Base-by-base conservation (phyloP, 108 stramenopile species). In the Pseudonitzschia delicatissima region DNA sequence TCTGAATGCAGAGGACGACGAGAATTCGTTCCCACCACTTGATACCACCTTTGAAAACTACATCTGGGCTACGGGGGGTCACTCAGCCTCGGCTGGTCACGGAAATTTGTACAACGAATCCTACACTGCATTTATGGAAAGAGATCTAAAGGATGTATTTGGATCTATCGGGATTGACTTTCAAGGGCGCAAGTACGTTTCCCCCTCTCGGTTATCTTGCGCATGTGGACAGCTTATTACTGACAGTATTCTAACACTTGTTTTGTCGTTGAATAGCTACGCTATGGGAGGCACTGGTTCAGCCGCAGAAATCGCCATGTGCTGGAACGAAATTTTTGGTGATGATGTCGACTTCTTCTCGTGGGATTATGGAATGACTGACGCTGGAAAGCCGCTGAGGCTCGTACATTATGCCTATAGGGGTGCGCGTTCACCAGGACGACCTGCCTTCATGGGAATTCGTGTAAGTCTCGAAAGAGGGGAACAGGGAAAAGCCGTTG, bases 1-100 rank as follows among this genome's bases (percentile, higher is more conserved):
- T 40, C 11, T 15, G 11, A 7, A 49, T 7, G 48, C n/a, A n/a
- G 15, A 17, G 8, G 53, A 33, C 31, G 53, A 33, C 2, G 18
- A 52, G 18, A 53, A 6, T 12, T 20, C 29, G 5, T 27, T 23
- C 32, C 1, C 12, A 2, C 15, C 26, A 11, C 2, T 33, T 27
- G 37, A 28, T 58, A 3, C 21, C 1, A 37, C 45, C 20, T 68
- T 36, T 32, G 57, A 44, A 29, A 57, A 47, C 31, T 68, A 58
- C 31, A 77, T 80, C 28, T 89, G 80, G 80, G 69, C 81, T 5
- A 86, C 80, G 18, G 81, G 81, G 26, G 91, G 91, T 9, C 91
- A 92, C 57, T 80, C 78, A 8, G 71, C 85, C 4, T 77, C 86
- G 3, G 91, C 91, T 0, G 91, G 82, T 0, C 91, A 92, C 70